phyloP scores from a whole-genome alignment of 768 basidiomycete genomes.

The Agrocybe praecox region DNA sequence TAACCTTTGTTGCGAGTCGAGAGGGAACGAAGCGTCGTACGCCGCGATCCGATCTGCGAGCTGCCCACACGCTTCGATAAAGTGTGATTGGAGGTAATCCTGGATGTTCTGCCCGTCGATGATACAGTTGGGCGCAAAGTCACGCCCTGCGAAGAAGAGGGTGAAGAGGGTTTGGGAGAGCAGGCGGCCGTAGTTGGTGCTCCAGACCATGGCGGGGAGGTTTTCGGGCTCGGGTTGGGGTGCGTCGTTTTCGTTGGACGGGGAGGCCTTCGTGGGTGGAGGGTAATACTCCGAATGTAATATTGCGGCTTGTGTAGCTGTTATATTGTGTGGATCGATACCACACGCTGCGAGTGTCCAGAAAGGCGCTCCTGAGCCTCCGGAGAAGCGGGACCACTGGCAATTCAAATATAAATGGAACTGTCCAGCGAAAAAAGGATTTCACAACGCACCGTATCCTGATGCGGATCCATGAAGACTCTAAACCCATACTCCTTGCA shows the following conservation, averaged over 20 bases:
- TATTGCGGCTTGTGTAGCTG: conserved; percentile 82
- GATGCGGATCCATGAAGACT: conserved; percentile 95
- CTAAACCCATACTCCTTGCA: conserved; percentile 92
- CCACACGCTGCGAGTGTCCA: conserved; percentile 94
- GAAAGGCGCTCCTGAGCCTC: conserved; percentile 92
- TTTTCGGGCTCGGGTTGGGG: conserved; percentile 28
- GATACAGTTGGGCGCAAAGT: conserved; percentile 88
- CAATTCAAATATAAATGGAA: too few species aligned
- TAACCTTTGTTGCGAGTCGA: conserved; percentile 29
- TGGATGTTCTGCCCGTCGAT: conserved; percentile 94
- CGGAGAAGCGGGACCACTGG: conserved; percentile 94
- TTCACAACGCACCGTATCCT: conserved; percentile 90
- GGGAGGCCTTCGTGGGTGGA: background rate
- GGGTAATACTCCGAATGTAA: conserved; percentile 88
- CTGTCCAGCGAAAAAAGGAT: too few species aligned
- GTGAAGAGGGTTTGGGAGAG: conserved; percentile 90
- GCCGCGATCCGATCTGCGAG: conserved; percentile 77
- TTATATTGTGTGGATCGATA: conserved; percentile 83
- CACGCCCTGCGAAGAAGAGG: conserved; percentile 89
- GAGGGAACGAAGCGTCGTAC: conserved; percentile 39
- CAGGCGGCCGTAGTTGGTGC: conserved; percentile 91
- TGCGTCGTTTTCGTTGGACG: background rate
- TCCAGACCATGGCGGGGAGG: conserved; percentile 96
- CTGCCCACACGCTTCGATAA: conserved; percentile 70
- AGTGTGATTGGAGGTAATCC: conserved; percentile 81